A percentile compares a stretch with the other conserved stretches of the same genome.
Conservation (phyloP, 2,329 filamentous ascomycete species). For the Pestalotiopsis sp. region DNA sequence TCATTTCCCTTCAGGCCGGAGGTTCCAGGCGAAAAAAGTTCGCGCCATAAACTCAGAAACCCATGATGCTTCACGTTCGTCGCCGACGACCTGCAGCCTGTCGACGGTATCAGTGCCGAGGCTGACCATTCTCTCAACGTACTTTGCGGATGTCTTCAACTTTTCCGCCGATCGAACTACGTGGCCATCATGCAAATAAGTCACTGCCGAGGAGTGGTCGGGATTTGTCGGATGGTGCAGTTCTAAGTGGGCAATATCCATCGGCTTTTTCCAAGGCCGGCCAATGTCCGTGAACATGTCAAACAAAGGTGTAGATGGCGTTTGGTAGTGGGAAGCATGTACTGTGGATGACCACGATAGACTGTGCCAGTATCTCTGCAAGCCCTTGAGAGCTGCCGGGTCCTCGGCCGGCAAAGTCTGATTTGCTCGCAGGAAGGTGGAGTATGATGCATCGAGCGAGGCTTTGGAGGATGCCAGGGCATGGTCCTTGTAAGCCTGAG, state of each 20-base stretch:
- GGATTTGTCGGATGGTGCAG: constrained; percentile 58
- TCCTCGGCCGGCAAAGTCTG: constrained; percentile 39
- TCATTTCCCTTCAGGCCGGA: constrained; percentile 1
- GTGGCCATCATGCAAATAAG: constrained; percentile 39
- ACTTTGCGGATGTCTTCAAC: not conserved
- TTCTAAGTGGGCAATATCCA: constrained; percentile 56
- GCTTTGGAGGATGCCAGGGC: constrained; percentile 16
- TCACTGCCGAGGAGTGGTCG: constrained; percentile 47
- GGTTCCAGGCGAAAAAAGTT: constrained; percentile 17
- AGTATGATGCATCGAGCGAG: constrained; percentile 52
- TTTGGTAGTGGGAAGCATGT: constrained; percentile 45
- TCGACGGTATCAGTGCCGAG: constrained; percentile 15
- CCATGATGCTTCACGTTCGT: constrained; percentile 16
- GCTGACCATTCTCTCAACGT: constrained; percentile 12
- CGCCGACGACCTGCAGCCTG: constrained; percentile 13
- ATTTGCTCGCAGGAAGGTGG: constrained; percentile 49
- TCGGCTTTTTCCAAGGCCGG: constrained; percentile 38
- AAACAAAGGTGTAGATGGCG: constrained; percentile 51
- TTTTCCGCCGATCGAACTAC: not conserved
- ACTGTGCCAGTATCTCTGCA: constrained; percentile 47
- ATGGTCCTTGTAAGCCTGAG: constrained; percentile 26
- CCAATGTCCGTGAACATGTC: constrained; percentile 55
- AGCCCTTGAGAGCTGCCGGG: constrained; percentile 35
- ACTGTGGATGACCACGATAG: constrained; percentile 58
- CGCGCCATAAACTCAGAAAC: constrained; percentile 16